Conservation (phyloP, 2,329 filamentous ascomycete genomes). For the Alternaria angustiovoidea region DNA sequence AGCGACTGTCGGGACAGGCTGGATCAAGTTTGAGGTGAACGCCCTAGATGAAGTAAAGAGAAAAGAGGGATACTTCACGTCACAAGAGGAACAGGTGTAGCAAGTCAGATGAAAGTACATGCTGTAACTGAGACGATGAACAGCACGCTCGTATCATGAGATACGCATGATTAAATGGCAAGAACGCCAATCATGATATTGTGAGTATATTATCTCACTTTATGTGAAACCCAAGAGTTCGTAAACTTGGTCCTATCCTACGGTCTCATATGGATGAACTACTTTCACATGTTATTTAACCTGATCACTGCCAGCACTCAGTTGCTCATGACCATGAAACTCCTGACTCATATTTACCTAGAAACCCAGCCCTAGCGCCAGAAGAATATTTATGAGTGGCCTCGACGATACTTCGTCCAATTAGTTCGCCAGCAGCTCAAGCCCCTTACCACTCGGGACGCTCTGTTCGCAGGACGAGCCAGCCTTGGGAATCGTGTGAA, state of each 20-base stretch:
- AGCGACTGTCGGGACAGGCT: too few relatives aligned
- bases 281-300: background rate
- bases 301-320: background rate
- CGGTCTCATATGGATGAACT: background rate
- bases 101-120: background rate
- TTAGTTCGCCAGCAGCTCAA: too few relatives aligned
- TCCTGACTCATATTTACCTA: background rate
- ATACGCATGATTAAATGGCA: background rate
- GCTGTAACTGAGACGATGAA: too few relatives aligned
- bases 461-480: conserved; percentile 19
- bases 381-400: background rate
- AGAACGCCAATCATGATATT: background rate
- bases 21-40: too few relatives aligned
- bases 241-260: background rate
- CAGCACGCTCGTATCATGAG: too few relatives aligned
- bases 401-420: background rate
- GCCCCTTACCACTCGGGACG: conserved; percentile 29
- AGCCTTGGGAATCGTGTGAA: conserved; percentile 30
- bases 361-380: background rate
- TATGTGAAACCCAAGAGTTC: background rate
- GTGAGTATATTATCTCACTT: background rate
- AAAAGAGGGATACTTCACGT: too few relatives aligned
- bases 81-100: too few relatives aligned
- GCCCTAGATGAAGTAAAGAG: too few relatives aligned
- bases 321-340: background rate